Conservation (phyloP, 2,329 filamentous ascomycete species). For the Fusarium pseudoanthophilum region DNA sequence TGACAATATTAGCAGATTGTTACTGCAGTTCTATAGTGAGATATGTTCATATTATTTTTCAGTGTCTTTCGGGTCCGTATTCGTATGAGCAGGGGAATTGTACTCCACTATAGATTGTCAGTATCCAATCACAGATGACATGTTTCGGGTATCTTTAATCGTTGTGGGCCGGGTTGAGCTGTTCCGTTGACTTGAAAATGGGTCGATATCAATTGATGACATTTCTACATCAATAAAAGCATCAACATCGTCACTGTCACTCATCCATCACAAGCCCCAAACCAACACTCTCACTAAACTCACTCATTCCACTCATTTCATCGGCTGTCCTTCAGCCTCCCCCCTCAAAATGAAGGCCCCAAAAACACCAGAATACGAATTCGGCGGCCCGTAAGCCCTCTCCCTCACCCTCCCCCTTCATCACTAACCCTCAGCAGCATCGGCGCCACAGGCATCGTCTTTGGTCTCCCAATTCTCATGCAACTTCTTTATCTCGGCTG, state of each 20-base stretch:
- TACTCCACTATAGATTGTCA: rapidly evolving
- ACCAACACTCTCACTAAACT: neutral
- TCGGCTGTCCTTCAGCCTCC: too few relatives aligned
- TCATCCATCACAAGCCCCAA: too few relatives aligned
- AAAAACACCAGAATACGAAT: slow-evolving; percentile 42
- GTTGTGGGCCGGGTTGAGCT: slow-evolving; percentile 30
- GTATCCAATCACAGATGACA: neutral
- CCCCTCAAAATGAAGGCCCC: slow-evolving; percentile 16
- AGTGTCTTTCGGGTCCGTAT: neutral
- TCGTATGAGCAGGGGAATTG: neutral
- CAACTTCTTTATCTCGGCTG: slow-evolving; percentile 82
- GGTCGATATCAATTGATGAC: slow-evolving; percentile 18
- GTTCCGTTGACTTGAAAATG: slow-evolving; percentile 35
- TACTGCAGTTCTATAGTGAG: rapidly evolving
- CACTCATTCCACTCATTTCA: neutral
- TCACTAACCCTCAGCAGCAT: slow-evolving; percentile 58
- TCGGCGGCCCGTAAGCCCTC: slow-evolving; percentile 48
- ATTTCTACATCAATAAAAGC: neutral
- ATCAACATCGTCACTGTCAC: neutral
- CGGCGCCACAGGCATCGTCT: slow-evolving; percentile 78
- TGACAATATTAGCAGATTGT: neutral
- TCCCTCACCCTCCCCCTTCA: too few relatives aligned
- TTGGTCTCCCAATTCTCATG: slow-evolving; percentile 79
- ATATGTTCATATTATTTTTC: rapidly evolving
- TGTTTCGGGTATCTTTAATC: neutral